These are phyloP conservation scores for Salix caprea DNA, from an alignment of 345 rosid species.

Conservation along the genomic window DNA sequence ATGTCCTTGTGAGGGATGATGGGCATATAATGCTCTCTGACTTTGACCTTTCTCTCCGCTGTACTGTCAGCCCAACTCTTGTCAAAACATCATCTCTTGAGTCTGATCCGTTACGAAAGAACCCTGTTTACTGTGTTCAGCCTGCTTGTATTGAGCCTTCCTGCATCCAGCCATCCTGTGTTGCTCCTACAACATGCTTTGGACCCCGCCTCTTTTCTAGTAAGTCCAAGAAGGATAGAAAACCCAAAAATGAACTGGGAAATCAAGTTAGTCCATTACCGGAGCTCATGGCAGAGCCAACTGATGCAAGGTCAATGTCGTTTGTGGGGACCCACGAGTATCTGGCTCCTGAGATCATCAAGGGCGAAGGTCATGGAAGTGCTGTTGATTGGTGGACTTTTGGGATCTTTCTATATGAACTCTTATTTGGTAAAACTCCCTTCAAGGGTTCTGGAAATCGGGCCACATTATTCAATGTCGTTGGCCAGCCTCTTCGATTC, in stretches of 20 bases:
- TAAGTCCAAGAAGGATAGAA: constrained; percentile 71
- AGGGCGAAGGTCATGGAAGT: constrained; percentile 96
- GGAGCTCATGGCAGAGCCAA: constrained; percentile 90
- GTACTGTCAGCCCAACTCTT: constrained; percentile 77
- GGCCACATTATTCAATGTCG: constrained; percentile 77
- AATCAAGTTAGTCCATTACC: constrained; percentile 82
- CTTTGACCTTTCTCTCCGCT: constrained; percentile 85
- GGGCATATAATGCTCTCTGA: constrained; percentile 84
- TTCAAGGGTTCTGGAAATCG: constrained; percentile 90
- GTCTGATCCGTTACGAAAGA: constrained; percentile 65
- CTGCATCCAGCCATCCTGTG: constrained; percentile 78
- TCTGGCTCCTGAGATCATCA: constrained; percentile 84
- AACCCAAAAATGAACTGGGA: constrained; percentile 60
- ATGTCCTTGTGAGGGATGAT: constrained; percentile 70
- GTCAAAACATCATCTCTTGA: constrained; percentile 55
- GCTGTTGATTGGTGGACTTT: constrained; percentile 99
- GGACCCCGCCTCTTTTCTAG: constrained; percentile 80
- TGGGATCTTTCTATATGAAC: constrained; percentile 81
- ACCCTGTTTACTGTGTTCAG: constrained; percentile 66
- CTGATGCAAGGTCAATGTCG: constrained; percentile 89
- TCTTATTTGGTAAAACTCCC: constrained; percentile 85
- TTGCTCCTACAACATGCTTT: constrained; percentile 79
- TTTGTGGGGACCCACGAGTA: constrained; percentile 92
- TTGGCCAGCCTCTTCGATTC: constrained; percentile 87
- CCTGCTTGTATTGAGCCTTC: constrained; percentile 83